phyloP scores from a whole-genome alignment of 2,329 filamentous ascomycete species.

The Botrytis byssoidea region DNA sequence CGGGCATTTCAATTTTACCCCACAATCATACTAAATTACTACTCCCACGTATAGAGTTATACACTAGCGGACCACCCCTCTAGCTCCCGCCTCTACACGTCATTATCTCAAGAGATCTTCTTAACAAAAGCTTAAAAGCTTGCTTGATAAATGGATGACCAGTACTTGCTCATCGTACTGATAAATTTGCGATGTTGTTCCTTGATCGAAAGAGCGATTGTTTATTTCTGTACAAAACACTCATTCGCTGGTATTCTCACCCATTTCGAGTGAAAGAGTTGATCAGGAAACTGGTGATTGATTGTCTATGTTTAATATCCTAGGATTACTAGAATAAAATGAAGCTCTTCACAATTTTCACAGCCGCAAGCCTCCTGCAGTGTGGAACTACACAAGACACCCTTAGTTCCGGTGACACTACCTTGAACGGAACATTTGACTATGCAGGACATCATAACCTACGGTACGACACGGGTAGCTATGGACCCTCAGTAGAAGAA shows the following conservation, averaged over 20 bases:
- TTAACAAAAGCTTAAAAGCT: neutral
- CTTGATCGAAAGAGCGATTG: neutral
- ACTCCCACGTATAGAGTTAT: neutral
- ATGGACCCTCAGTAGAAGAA: slow-evolving; percentile 45
- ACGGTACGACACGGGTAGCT: slow-evolving; percentile 43
- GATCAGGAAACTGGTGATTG: neutral
- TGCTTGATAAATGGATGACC: no score
- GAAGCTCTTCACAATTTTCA: neutral
- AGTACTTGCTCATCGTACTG: neutral
- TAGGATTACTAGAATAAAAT: neutral
- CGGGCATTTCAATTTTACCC: neutral
- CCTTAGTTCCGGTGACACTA: slow-evolving; percentile 17
- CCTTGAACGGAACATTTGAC: slow-evolving; percentile 22
- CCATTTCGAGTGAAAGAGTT: neutral
- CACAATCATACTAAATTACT: neutral
- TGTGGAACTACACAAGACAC: slow-evolving; percentile 15
- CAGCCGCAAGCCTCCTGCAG: neutral
- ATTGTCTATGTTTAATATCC: neutral
- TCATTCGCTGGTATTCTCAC: neutral
- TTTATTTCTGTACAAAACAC: neutral
- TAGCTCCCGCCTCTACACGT: neutral
- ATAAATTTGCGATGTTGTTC: neutral
- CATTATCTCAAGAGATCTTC: neutral
- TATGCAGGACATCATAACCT: slow-evolving; percentile 33
- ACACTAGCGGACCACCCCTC: neutral